These are phyloP conservation scores for Leishmania mexicana DNA, from an alignment of 208 protist genomes.

Conservation along the genomic window DNA sequence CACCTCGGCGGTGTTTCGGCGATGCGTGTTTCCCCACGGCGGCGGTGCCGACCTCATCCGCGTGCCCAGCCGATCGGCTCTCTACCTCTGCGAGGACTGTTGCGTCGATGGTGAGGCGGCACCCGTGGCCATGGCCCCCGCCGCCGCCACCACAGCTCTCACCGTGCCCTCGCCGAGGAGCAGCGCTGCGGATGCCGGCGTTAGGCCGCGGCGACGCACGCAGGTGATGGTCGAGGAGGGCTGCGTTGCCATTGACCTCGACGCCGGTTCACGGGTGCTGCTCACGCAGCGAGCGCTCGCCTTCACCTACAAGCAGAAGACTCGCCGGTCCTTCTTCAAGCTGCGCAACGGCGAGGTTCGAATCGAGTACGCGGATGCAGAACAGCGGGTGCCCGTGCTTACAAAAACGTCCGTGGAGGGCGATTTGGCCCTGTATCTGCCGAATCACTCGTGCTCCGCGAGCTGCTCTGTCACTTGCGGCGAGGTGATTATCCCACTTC, in stretches of 20 bases:
- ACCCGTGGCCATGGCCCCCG: neutral
- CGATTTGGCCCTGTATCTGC: constrained; percentile 25
- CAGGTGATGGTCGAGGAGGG: constrained; percentile 30
- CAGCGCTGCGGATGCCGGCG: neutral
- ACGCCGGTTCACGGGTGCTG: constrained; percentile 12
- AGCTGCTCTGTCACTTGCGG: constrained; percentile 33
- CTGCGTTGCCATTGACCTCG: constrained; percentile 14
- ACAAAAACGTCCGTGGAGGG: constrained; percentile 25
- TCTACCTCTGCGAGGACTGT: constrained; percentile 34
- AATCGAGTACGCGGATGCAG: constrained; percentile 21
- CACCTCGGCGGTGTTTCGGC: constrained; percentile 55
- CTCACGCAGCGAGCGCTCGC: constrained; percentile 20
- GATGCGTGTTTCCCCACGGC: constrained; percentile 39
- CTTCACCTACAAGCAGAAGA: constrained; percentile 17
- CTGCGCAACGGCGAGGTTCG: constrained; percentile 26
- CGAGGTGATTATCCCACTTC: constrained; percentile 33
- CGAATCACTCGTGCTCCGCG: constrained; percentile 25
- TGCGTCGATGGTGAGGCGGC: constrained; percentile 8
- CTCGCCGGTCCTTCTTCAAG: constrained; percentile 23
- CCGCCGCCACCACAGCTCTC: neutral
- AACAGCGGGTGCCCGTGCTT: constrained; percentile 27
- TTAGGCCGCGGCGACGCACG: constrained; percentile 9
- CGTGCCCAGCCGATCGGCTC: constrained; percentile 8
- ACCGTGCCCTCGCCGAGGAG: neutral
- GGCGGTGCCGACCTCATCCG: constrained; percentile 26